These are phyloP conservation scores for Paratinospora sagittata DNA, from an alignment of 164 flowering plant species.

Conservation along the genomic window DNA sequence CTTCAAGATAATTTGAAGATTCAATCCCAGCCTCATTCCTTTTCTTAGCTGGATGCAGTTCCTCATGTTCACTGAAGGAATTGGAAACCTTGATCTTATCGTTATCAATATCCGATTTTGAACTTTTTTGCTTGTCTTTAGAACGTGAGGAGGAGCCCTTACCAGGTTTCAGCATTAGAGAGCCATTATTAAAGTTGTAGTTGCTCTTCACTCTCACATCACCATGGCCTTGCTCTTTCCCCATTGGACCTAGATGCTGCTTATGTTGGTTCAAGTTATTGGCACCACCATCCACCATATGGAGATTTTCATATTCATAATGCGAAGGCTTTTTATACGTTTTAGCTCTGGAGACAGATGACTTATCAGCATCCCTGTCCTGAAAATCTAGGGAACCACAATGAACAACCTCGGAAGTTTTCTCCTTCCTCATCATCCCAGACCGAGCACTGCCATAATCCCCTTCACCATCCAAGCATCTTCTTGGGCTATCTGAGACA, in stretches of 20 bases:
- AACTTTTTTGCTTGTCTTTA: slow-evolving; percentile 40
- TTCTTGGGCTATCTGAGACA: slow-evolving; percentile 33
- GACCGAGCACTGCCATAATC: slow-evolving; percentile 37
- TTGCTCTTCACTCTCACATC: slow-evolving; percentile 25
- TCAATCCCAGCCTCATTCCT: slow-evolving; percentile 18
- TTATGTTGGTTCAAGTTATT: slow-evolving; percentile 23
- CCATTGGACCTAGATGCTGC: slow-evolving; percentile 20
- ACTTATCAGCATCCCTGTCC: slow-evolving; percentile 26
- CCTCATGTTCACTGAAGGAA: slow-evolving; percentile 23
- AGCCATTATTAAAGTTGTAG: slow-evolving; percentile 33
- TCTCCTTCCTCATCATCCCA: slow-evolving; percentile 35
- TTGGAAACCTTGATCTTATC: slow-evolving; percentile 34
- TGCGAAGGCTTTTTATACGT: slow-evolving; percentile 16
- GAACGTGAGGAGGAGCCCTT: slow-evolving; percentile 45
- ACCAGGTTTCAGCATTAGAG: slow-evolving; percentile 36
- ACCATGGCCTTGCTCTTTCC: slow-evolving; percentile 22
- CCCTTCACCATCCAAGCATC: slow-evolving; percentile 49
- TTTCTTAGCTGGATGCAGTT: slow-evolving; percentile 12
- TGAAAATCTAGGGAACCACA: slow-evolving; percentile 31
- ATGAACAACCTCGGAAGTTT: slow-evolving; percentile 20
- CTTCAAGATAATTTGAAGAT: slow-evolving; percentile 28
- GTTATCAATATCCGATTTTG: slow-evolving; percentile 31
- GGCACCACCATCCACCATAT: slow-evolving; percentile 23
- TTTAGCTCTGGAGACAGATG: slow-evolving; percentile 26
- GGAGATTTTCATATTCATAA: slow-evolving; percentile 24